These are phyloP conservation scores for Pueraria montana DNA, from an alignment of 306 rosid species.

Conservation along the genomic window DNA sequence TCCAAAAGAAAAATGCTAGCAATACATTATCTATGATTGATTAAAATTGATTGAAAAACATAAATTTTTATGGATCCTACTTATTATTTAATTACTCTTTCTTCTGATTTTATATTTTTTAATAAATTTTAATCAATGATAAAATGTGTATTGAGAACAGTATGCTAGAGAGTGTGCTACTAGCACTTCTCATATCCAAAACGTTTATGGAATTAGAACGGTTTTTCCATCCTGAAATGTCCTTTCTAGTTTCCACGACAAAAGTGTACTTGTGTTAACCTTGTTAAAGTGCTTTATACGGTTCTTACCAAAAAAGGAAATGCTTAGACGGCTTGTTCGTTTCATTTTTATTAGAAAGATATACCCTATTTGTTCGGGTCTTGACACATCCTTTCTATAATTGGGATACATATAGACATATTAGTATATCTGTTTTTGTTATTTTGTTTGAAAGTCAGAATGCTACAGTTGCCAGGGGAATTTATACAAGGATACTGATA, in stretches of 20 bases:
- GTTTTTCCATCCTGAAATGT: neutral
- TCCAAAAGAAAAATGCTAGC: too few species aligned
- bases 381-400: slow-evolving; percentile 22
- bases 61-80: too few species aligned
- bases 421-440: neutral
- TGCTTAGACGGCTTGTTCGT: neutral
- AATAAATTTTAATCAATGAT: too few species aligned
- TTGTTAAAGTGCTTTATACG: slow-evolving; percentile 15
- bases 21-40: too few species aligned
- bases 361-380: neutral
- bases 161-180: too few species aligned
- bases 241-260: neutral
- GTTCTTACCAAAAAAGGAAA: neutral
- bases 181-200: too few species aligned
- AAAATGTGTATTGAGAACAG: too few species aligned
- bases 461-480: neutral
- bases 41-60: too few species aligned
- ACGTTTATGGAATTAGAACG: neutral
- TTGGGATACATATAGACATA: neutral
- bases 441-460: neutral
- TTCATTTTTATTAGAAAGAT: neutral
- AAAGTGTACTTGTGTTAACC: neutral
- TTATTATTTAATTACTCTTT: too few species aligned
- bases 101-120: too few species aligned
- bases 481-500: neutral